These are phyloP conservation scores for Emericellopsis atlantica DNA, from an alignment of 2,329 filamentous ascomycete species.

Conservation along the genomic window DNA sequence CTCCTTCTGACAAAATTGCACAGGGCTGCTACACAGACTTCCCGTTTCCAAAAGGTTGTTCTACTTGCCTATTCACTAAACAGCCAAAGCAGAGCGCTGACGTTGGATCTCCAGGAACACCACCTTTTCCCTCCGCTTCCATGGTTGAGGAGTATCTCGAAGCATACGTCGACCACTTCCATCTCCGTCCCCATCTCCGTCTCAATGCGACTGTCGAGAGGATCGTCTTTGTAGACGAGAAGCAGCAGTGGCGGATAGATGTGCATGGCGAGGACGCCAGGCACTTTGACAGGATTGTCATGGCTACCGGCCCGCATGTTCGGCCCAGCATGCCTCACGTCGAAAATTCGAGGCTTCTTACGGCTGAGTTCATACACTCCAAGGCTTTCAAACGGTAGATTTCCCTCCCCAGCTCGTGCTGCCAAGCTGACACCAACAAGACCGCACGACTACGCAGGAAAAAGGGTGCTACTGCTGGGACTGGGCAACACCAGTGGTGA, in stretches of 20 bases:
- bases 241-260: constrained; percentile 14
- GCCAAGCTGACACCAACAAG: constrained; percentile 1
- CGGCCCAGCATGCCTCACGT: constrained; percentile 20
- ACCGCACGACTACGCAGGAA: constrained; percentile 20
- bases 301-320: constrained; percentile 20
- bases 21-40: constrained; percentile 22
- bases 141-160: constrained; percentile 19
- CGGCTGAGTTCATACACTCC: not conserved
- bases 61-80: constrained; percentile 3
- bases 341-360: constrained; percentile 9
- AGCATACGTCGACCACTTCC: constrained; percentile 18
- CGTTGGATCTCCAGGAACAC: not conserved
- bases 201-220: constrained; percentile 10
- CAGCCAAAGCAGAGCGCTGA: too few species aligned
- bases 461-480: constrained; percentile 29
- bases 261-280: constrained; percentile 7
- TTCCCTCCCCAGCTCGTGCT: not conserved
- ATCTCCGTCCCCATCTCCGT: constrained; percentile 10
- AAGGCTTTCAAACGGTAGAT: constrained; percentile 3
- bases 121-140: constrained; percentile 7
- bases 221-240: constrained; percentile 2
- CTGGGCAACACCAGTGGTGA: constrained; percentile 23
- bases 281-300: constrained; percentile 22
- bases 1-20: not conserved
- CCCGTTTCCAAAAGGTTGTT: constrained; percentile 14